A percentile compares a stretch with the other conserved stretches of the same genome.
Conservation (phyloP, 176 grass and related monocot species). For the Oryza glaberrima region DNA sequence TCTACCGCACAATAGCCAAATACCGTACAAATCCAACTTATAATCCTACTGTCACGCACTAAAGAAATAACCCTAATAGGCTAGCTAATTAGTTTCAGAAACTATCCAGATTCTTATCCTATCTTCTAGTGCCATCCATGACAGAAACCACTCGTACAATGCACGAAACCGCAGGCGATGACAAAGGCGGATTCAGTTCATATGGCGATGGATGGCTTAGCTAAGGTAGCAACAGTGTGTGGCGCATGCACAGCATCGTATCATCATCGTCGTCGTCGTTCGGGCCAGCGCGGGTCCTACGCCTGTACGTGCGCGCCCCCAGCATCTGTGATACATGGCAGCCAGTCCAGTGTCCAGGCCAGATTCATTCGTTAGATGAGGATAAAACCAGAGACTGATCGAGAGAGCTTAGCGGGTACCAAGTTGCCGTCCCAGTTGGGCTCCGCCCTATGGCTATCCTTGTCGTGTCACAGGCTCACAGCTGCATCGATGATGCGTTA, state of each 20-base stretch:
- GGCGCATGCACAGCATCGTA: conserved; percentile 1
- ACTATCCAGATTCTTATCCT: conserved; percentile 22
- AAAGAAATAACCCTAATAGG: too few species aligned
- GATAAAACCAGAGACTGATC: neutral
- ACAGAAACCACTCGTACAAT: conserved; percentile 21
- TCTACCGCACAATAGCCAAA: too few species aligned
- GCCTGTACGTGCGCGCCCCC: neutral
- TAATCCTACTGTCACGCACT: too few species aligned
- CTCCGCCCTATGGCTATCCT: conserved; percentile 6
- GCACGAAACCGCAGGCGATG: neutral
- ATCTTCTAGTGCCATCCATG: neutral
- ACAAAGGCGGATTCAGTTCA: conserved; percentile 25
- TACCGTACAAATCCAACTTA: too few species aligned
- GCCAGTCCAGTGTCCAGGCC: conserved; percentile 1
- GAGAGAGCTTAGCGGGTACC: neutral
- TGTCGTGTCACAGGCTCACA: conserved; percentile 1
- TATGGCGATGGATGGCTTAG: conserved; percentile 18
- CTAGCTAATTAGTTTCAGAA: too few species aligned
- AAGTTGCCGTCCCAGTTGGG: conserved; percentile 12
- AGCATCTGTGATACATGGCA: conserved; percentile 26
- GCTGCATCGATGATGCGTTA: neutral
- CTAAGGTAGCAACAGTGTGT: neutral
- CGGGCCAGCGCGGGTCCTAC: conserved; percentile 6
- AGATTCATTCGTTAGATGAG: neutral
- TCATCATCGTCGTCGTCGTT: neutral